These are phyloP conservation scores for Buxus sempervirens DNA, from an alignment of 164 flowering plant genomes.

Conservation along the genomic window DNA sequence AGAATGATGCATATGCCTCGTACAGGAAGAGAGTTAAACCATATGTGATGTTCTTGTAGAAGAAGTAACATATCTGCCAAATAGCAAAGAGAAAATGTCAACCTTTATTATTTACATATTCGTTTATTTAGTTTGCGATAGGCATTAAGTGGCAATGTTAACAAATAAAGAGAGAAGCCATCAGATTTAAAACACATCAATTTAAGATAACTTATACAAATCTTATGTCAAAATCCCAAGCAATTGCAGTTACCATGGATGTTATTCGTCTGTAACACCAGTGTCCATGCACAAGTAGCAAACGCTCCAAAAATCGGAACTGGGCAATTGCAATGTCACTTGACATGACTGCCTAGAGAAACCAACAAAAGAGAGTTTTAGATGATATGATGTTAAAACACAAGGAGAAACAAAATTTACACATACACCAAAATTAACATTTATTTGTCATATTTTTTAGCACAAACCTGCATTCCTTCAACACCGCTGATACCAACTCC, in stretches of 20 bases:
- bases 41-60: conserved; percentile 57
- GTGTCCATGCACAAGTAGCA: conserved; percentile 68
- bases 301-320: conserved; percentile 51
- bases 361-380: not conserved
- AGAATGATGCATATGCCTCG: conserved; percentile 51
- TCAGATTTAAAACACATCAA: no score
- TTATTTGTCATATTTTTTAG: not conserved
- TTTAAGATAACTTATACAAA: not conserved
- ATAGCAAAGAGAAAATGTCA: not conserved
- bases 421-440: not conserved
- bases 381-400: not conserved
- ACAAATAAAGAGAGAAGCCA: no score
- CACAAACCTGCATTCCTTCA: conserved; percentile 75
- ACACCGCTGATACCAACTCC: conserved; percentile 77
- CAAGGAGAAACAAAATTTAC: no score
- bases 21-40: conserved; percentile 57
- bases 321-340: conserved; percentile 66
- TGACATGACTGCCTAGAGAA: conserved; percentile 58
- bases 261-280: conserved; percentile 67
- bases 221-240: not conserved
- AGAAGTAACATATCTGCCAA: conserved; percentile 58
- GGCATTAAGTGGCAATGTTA: not conserved
- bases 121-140: no score
- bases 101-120: not conserved
- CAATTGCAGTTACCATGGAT: conserved; percentile 37